phyloP scores from a whole-genome alignment of 2,329 filamentous ascomycete genomes.

The Trichoderma sp. region DNA sequence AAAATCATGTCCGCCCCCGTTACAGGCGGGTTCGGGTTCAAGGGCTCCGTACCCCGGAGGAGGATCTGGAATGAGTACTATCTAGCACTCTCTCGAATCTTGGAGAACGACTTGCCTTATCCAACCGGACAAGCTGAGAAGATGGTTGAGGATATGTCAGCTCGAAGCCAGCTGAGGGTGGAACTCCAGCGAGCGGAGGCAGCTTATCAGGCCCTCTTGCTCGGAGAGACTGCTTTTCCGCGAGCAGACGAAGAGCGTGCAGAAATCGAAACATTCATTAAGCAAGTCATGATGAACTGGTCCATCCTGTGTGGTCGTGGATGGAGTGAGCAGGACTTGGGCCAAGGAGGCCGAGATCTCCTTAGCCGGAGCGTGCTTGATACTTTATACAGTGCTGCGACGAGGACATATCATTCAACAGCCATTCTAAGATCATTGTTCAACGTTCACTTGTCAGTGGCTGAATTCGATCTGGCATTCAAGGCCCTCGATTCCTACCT shows the following conservation, averaged over 20 bases:
- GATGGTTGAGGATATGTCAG: constrained; percentile 51
- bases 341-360: constrained; percentile 74
- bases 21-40: constrained; percentile 58
- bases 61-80: constrained; percentile 88
- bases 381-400: constrained; percentile 85
- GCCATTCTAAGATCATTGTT: constrained; percentile 84
- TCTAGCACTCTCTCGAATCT: constrained; percentile 70
- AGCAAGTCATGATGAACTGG: constrained; percentile 84
- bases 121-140: constrained; percentile 49
- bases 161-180: constrained; percentile 64
- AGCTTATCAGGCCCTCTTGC: constrained; percentile 75
- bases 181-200: constrained; percentile 80
- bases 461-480: constrained; percentile 89
- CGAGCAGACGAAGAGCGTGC: constrained; percentile 75
- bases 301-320: constrained; percentile 72
- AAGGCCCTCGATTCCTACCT: constrained; percentile 91
- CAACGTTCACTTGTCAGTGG: constrained; percentile 79
- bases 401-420: constrained; percentile 94
- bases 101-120: constrained; percentile 67
- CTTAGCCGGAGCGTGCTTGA: constrained; percentile 78
- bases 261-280: constrained; percentile 80
- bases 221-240: constrained; percentile 81
- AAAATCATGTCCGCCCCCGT: constrained; percentile 49
- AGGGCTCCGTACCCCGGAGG: constrained; percentile 61
- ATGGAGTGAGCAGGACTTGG: constrained; percentile 81